Conservation (phyloP, 768 basidiomycete genomes). For the Amanita subjunquillea region DNA sequence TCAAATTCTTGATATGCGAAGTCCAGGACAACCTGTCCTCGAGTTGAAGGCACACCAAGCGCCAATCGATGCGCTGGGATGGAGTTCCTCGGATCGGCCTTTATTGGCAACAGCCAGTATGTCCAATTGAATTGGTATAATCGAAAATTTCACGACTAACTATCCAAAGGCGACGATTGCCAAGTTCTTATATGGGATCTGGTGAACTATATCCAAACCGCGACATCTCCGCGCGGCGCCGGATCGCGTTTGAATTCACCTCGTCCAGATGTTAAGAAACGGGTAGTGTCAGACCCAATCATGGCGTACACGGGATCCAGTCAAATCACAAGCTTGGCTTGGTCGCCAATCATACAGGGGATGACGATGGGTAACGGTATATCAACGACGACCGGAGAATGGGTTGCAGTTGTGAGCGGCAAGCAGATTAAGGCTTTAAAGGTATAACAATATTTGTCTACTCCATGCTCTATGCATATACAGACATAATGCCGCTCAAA, state of each 20-base stretch:
- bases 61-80: constrained; percentile 80
- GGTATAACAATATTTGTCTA: constrained; percentile 35
- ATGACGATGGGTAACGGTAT: constrained; percentile 69
- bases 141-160: neutral
- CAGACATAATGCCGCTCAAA: constrained; percentile 13
- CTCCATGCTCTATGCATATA: constrained; percentile 3
- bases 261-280: constrained; percentile 72
- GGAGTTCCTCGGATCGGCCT: constrained; percentile 80
- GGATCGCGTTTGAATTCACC: constrained; percentile 73
- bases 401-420: constrained; percentile 78
- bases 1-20: constrained; percentile 94
- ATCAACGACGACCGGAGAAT: constrained; percentile 70
- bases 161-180: constrained; percentile 75
- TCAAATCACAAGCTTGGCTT: constrained; percentile 79
- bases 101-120: constrained; percentile 81
- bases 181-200: constrained; percentile 95
- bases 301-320: constrained; percentile 75
- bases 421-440: constrained; percentile 76
- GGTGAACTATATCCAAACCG: constrained; percentile 45
- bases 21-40: constrained; percentile 90
- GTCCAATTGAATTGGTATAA: constrained; percentile 12
- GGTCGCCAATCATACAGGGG: constrained; percentile 79
- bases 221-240: constrained; percentile 60
- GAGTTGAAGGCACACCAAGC: constrained; percentile 80
- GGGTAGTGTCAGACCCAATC: constrained; percentile 60